A percentile compares a stretch with the other conserved stretches of the same genome.
These are phyloP conservation scores for Ustilago sp. DNA, from an alignment of 1,284 basidiomycete species.

Conservation along the genomic window DNA sequence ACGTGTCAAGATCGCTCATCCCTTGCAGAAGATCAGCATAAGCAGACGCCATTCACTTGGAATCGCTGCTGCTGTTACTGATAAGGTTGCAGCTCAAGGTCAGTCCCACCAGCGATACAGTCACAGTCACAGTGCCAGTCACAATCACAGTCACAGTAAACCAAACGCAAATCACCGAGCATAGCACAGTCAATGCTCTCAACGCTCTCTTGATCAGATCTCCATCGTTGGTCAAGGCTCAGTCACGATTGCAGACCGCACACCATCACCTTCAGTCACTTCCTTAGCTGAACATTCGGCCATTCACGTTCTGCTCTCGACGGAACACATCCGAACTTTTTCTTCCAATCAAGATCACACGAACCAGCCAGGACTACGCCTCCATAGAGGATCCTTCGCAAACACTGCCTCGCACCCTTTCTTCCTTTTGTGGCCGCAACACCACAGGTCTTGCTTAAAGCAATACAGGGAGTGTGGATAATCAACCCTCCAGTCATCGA, in stretches of 20 bases:
- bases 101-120: constrained; percentile 11
- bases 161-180: constrained; percentile 1
- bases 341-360: not conserved
- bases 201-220: constrained; percentile 4
- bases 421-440: not conserved
- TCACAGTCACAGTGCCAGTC: not conserved
- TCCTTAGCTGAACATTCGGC: not conserved
- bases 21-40: constrained; percentile 7
- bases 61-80: not conserved
- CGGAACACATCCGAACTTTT: not conserved
- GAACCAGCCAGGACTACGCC: not conserved
- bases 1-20: not conserved
- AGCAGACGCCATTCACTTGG: constrained; percentile 4
- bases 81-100: constrained; percentile 11
- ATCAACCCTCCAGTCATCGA: not conserved
- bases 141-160: not conserved
- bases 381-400: not conserved
- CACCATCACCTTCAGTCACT: not conserved
- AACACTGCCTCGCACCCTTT: not conserved
- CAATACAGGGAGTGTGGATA: not conserved
- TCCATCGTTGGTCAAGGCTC: constrained; percentile 5
- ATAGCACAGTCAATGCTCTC: constrained; percentile 1
- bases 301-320: not conserved
- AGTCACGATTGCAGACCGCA: constrained; percentile 8
- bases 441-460: not conserved